These are phyloP conservation scores for Viridothelium virens DNA, from an alignment of 495 filamentous ascomycete genomes.

Conservation along the genomic window DNA sequence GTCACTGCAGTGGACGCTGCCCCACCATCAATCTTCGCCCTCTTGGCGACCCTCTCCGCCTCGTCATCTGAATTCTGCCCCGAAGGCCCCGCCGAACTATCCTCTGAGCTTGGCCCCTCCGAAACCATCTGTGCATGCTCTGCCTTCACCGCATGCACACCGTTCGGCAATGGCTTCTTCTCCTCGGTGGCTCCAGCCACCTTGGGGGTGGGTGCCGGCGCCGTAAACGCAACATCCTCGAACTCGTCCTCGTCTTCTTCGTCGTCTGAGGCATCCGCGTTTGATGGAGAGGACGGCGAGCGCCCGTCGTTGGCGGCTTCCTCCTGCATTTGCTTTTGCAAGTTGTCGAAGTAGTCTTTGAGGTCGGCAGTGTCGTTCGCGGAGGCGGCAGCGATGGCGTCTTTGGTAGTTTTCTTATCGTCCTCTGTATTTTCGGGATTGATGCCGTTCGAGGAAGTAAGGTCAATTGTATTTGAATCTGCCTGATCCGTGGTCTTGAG, in stretches of 20 bases:
- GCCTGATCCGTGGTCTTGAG: conserved; percentile 23
- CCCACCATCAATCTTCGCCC: not conserved
- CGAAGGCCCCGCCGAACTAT: not conserved
- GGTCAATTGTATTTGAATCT: conserved; percentile 30
- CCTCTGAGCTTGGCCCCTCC: not conserved
- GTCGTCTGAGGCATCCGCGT: conserved; percentile 16
- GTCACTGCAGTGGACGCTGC: not conserved
- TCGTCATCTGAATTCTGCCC: conserved; percentile 7
- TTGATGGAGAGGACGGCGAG: conserved; percentile 11
- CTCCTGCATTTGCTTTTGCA: conserved; percentile 11
- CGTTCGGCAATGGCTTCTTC: not conserved
- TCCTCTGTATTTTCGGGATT: conserved; percentile 36
- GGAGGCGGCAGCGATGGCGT: not conserved
- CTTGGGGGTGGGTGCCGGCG: too few relatives aligned
- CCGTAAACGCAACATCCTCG: conserved; percentile 23
- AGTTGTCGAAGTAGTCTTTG: conserved; percentile 41
- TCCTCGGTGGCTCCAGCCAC: too few relatives aligned
- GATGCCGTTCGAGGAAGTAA: conserved; percentile 23
- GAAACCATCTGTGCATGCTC: not conserved
- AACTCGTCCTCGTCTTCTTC: conserved; percentile 30
- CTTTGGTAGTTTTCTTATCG: conserved; percentile 24
- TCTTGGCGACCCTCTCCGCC: not conserved
- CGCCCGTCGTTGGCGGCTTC: not conserved
- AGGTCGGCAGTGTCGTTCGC: conserved; percentile 32
- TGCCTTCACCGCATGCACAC: not conserved